Evolutionary conservation across 495 filamentous ascomycete genomes (phyloP).

Genomic region (Xylaria castorea): DNA sequence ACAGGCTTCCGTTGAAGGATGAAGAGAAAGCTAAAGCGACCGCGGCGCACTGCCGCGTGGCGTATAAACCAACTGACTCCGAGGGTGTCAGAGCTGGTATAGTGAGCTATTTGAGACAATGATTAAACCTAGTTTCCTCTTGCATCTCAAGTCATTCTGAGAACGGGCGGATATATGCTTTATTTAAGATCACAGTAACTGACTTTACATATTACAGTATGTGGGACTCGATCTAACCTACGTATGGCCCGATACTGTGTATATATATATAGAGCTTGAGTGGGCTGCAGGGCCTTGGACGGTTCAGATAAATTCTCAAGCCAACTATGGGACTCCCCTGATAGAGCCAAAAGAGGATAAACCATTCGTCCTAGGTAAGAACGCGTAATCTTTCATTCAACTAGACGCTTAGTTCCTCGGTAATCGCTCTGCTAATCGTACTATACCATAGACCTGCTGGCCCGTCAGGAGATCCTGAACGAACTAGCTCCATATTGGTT

Average conservation of each 20-base stretch:
- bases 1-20: neutral
- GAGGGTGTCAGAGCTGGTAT: neutral
- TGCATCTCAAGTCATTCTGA: neutral
- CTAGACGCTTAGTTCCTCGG: neutral
- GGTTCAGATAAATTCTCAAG: neutral
- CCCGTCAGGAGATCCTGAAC: neutral
- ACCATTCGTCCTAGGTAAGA: neutral
- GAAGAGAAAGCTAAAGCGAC: neutral
- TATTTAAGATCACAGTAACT: neutral
- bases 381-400: neutral
- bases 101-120: neutral
- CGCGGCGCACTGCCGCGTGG: neutral
- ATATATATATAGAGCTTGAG: neutral
- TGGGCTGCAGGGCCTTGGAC: neutral
- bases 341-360: neutral
- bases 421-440: neutral
- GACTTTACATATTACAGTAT: neutral
- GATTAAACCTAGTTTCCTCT: neutral
- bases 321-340: neutral
- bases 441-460: neutral
- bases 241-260: neutral
- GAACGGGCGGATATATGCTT: neutral
- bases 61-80: slow-evolving; percentile 2
- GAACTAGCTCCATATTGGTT: slow-evolving; percentile 1
- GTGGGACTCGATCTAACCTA: neutral